phyloP scores from a whole-genome alignment of 352 stramenopile species.

The Pythium sp. region DNA sequence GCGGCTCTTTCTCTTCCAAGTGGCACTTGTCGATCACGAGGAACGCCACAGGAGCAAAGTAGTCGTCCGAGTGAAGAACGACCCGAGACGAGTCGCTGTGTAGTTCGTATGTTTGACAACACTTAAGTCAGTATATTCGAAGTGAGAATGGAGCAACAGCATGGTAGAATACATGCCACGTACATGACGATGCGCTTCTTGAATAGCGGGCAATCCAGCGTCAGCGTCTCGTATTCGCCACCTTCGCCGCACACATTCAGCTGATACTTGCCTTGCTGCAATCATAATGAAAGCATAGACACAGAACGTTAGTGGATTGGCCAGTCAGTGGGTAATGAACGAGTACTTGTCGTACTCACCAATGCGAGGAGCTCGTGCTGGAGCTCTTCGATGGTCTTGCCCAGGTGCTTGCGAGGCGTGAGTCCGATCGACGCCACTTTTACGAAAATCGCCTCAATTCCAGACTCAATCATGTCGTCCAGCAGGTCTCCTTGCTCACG shows the following conservation, averaged over 20 bases:
- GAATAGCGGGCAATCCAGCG: constrained; percentile 96
- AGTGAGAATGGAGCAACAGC: background rate
- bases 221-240: constrained; percentile 99
- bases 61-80: constrained; percentile 91
- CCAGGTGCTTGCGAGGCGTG: constrained; percentile 79
- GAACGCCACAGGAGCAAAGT: constrained; percentile 91
- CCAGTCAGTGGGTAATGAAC: no score
- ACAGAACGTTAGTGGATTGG: background rate
- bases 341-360: constrained; percentile 20
- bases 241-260: constrained; percentile 99
- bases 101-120: background rate
- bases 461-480: constrained; percentile 93
- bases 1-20: constrained; percentile 82
- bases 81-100: constrained; percentile 88
- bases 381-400: constrained; percentile 85
- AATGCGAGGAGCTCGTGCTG: constrained; percentile 89
- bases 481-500: constrained; percentile 90
- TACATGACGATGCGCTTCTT: constrained; percentile 92
- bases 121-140: constrained; percentile 3
- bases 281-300: background rate
- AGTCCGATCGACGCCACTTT: constrained; percentile 95
- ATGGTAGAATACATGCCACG: constrained; percentile 1
- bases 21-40: constrained; percentile 90
- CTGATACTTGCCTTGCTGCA: constrained; percentile 92
- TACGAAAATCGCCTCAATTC: constrained; percentile 95